phyloP scores from a whole-genome alignment of 2,329 filamentous ascomycete species.

The Claviceps fusiformis region DNA sequence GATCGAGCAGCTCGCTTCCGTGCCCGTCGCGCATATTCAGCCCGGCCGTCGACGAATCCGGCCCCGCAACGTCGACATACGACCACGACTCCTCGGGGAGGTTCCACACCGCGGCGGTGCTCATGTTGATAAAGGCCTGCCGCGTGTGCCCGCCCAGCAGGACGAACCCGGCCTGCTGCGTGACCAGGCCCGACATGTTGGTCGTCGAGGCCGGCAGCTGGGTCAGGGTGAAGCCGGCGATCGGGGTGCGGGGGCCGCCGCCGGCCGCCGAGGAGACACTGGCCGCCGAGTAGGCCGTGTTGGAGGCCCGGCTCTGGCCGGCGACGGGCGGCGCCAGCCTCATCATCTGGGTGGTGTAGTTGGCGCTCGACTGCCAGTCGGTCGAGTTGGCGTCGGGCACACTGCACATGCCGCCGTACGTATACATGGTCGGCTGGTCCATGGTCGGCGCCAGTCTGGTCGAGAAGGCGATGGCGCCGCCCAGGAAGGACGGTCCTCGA shows the following conservation, averaged over 20 bases:
- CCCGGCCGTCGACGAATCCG: conserved; percentile 10
- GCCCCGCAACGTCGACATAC: conserved; percentile 53
- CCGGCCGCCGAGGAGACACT: conserved; percentile 27
- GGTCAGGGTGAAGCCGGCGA: conserved; percentile 80
- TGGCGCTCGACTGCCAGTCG: conserved; percentile 53
- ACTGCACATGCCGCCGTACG: conserved; percentile 88
- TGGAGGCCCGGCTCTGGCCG: conserved; percentile 13
- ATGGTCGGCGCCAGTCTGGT: conserved; percentile 38
- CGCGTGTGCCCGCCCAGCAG: conserved; percentile 76
- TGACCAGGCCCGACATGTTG: conserved; percentile 49
- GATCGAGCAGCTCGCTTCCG: background rate
- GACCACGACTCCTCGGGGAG: conserved; percentile 79
- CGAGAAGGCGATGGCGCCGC: conserved; percentile 53
- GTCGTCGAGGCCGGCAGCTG: conserved; percentile 56
- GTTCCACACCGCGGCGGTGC: conserved; percentile 73
- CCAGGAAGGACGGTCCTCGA: conserved; percentile 33
- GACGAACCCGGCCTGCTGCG: conserved; percentile 65
- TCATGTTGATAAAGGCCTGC: conserved; percentile 85
- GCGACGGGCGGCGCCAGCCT: conserved; percentile 38
- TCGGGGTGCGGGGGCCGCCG: conserved; percentile 55
- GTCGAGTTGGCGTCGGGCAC: conserved; percentile 22
- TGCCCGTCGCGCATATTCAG: background rate
- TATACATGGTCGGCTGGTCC: conserved; percentile 47
- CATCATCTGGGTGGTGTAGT: conserved; percentile 72
- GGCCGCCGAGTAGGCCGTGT: conserved; percentile 21